phyloP scores from a whole-genome alignment of 164 flowering plant species.

The Malania oleifera region DNA sequence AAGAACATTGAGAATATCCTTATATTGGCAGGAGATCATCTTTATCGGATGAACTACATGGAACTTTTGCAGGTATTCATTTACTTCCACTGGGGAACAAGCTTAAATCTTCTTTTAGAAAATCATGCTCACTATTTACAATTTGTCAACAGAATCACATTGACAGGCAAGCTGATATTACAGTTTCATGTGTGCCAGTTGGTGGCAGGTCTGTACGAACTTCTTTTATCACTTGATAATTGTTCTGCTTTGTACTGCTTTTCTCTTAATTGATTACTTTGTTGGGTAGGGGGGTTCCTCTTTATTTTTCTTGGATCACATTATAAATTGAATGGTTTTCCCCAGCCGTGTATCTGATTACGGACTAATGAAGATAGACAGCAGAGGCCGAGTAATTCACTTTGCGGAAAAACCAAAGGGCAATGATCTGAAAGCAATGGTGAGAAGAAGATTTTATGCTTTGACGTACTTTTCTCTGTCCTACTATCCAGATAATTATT shows the following conservation, averaged over 20 bases:
- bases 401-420: slow-evolving; percentile 88
- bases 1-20: slow-evolving; percentile 70
- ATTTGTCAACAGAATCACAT: slow-evolving; percentile 62
- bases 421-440: slow-evolving; percentile 66
- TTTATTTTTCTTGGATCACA: background rate
- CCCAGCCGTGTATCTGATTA: slow-evolving; percentile 84
- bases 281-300: background rate
- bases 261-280: background rate
- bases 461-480: background rate
- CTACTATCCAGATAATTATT: background rate
- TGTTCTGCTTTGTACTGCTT: background rate
- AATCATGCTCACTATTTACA: background rate
- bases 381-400: slow-evolving; percentile 51
- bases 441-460: slow-evolving; percentile 18
- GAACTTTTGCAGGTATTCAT: slow-evolving; percentile 72
- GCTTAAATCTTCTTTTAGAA: background rate
- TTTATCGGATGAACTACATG: slow-evolving; percentile 92
- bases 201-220: slow-evolving; percentile 52
- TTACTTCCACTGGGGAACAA: background rate
- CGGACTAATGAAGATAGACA: slow-evolving; percentile 81
- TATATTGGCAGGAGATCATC: slow-evolving; percentile 90
- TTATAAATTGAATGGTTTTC: slow-evolving; percentile 10
- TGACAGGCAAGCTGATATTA: slow-evolving; percentile 71
- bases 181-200: slow-evolving; percentile 76
- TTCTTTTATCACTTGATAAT: slow-evolving; percentile 5